Evolutionary conservation across 129 eudicot genomes (phyloP), one percentile per base, ranked within the genome.

Genomic region (Artemisia argyi): DNA sequence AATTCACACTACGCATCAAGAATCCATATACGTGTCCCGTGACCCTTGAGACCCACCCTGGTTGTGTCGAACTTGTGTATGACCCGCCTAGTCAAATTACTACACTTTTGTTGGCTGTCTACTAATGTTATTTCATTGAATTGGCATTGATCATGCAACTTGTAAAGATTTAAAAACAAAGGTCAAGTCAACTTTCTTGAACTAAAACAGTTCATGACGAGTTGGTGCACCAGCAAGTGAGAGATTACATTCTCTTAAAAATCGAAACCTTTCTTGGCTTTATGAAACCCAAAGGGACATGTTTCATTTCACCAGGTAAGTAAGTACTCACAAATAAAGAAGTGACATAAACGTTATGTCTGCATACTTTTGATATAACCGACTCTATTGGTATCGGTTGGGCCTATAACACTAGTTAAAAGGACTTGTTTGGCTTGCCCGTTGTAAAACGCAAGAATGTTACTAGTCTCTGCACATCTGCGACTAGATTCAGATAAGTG

Each of bases 191-290:
- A 61, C 24, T 50, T 50, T 61, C 57, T 69, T 60, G 65, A 30
- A 49, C 62, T 28, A 59, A 46, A 49, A 59, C 52, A 14, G 58
- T n/a, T 58, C 19, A 60, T 32, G 1, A 50, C 67, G 42, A 32
- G 75, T 76, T 68, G 80, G 67, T 76, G 62, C 61, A 76, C 74
- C 80, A 16, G 30, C 62, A 49, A 24, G 56, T 53, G 55, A 59
- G n/a, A 59, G 54, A 60, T 50, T 49, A 16, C 2, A 9, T 68
- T 51, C 26, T 24, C 6, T 20, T 48, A 50, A 10, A 49, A 30
- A 24, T 24, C 19, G 51, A 61, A 61, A 50, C 50, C 26, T 47
- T 60, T 17, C 2, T 48, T 73, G 77, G 20, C 77, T 28, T 52
- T 73, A 68, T 73, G 77, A 30, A 73, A 73, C 63, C 26, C 63